phyloP scores from a whole-genome alignment of 2,329 filamentous ascomycete genomes.

The Aspergillus pseudonomiae region DNA sequence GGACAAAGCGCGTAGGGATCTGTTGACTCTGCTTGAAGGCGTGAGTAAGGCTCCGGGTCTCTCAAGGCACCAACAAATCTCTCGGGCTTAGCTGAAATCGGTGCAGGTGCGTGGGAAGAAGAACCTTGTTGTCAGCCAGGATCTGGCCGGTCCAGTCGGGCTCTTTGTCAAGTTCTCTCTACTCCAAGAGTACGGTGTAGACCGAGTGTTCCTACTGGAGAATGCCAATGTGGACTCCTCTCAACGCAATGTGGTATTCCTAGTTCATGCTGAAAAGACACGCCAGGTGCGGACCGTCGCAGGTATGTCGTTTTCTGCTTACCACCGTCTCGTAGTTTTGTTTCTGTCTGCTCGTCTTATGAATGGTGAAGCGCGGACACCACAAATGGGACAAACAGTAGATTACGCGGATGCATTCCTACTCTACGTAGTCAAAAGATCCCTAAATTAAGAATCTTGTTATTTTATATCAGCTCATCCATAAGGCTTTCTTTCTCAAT shows the following conservation, averaged over 20 bases:
- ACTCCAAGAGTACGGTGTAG: constrained; percentile 94
- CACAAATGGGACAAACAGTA: constrained; percentile 56
- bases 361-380: background rate
- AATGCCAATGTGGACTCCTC: constrained; percentile 93
- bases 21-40: constrained; percentile 88
- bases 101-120: constrained; percentile 94
- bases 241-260: constrained; percentile 92
- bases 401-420: constrained; percentile 57
- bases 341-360: constrained; percentile 1
- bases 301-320: constrained; percentile 61
- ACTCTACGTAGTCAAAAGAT: constrained; percentile 59
- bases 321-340: constrained; percentile 1
- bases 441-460: constrained; percentile 50
- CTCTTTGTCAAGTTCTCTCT: constrained; percentile 94
- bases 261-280: constrained; percentile 86
- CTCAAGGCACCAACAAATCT: constrained; percentile 19
- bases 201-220: constrained; percentile 96
- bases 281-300: constrained; percentile 83
- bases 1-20: constrained; percentile 74
- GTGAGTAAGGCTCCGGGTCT: constrained; percentile 66
- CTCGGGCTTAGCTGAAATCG: constrained; percentile 25
- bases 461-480: constrained; percentile 38
- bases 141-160: constrained; percentile 84
- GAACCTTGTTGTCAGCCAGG: constrained; percentile 91
- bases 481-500: constrained; percentile 46